A percentile compares a stretch with the other conserved stretches of the same genome.
These are phyloP conservation scores for Penicillium sp. DNA, from an alignment of 2,329 filamentous ascomycete species.

Conservation along the genomic window DNA sequence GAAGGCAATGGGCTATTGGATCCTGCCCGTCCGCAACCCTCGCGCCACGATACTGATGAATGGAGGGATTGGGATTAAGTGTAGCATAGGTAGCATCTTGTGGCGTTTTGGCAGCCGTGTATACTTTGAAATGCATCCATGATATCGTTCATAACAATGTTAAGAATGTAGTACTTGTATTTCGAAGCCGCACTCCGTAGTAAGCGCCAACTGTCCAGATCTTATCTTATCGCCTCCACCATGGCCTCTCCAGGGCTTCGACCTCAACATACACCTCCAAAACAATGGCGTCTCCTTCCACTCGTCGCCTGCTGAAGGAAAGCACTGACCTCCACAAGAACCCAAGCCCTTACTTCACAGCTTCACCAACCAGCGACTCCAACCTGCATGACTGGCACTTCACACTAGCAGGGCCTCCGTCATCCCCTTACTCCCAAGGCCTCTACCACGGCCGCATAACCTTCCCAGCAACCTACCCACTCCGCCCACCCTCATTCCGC, in stretches of 20 bases:
- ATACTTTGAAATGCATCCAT: conserved; percentile 2
- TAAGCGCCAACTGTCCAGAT: not conserved
- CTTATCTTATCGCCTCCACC: not conserved
- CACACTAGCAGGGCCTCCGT: conserved; percentile 85
- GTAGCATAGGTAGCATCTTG: conserved; percentile 3
- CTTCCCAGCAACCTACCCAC: conserved; percentile 83
- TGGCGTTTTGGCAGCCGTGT: conserved; percentile 2
- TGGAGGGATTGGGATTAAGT: conserved; percentile 45
- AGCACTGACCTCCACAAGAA: conserved; percentile 79
- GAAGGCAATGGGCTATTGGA: conserved; percentile 26
- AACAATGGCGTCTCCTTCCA: conserved; percentile 36
- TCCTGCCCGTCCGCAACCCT: conserved; percentile 9
- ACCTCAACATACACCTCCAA: not conserved
- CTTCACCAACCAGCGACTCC: conserved; percentile 74
- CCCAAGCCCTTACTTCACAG: conserved; percentile 83
- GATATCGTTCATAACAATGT: no score
- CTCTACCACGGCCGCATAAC: conserved; percentile 96
- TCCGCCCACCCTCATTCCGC: conserved; percentile 91
- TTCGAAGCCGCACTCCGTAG: not conserved
- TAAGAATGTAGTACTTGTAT: no score
- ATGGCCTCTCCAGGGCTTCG: not conserved
- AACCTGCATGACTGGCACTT: conserved; percentile 99
- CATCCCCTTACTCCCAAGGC: conserved; percentile 75
- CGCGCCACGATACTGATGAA: conserved; percentile 32
- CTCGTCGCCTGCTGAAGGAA: conserved; percentile 67